A percentile compares a stretch with the other conserved stretches of the same genome.
Conservation (phyloP, 208 protist species). For the Leishmania tropica region DNA sequence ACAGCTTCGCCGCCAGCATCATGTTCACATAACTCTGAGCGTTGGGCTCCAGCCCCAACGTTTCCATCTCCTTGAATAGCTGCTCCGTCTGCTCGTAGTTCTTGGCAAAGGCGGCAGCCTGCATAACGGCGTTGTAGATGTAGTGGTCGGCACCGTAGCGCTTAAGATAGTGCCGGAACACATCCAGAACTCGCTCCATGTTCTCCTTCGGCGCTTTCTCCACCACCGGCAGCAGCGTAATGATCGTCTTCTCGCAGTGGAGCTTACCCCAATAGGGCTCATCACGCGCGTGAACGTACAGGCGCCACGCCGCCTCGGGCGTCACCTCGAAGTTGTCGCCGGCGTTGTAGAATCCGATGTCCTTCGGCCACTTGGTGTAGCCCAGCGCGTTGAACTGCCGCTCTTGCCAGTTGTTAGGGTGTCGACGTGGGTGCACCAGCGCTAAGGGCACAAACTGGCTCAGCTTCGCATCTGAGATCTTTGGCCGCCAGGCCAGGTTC, state of each 20-base stretch:
- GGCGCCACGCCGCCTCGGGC: conserved; percentile 73
- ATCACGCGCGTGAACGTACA: conserved; percentile 69
- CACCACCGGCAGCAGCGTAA: conserved; percentile 80
- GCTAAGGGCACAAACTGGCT: conserved; percentile 85
- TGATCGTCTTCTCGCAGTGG: conserved; percentile 85
- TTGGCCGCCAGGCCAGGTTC: conserved; percentile 89
- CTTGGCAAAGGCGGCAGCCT: conserved; percentile 84
- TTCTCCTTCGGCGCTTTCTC: conserved; percentile 68
- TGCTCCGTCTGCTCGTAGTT: conserved; percentile 67
- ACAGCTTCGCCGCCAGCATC: conserved; percentile 83
- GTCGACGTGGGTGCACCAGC: conserved; percentile 79
- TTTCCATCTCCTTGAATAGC: conserved; percentile 76
- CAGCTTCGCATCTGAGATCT: conserved; percentile 67
- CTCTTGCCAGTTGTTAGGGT: conserved; percentile 87
- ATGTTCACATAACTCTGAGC: conserved; percentile 92
- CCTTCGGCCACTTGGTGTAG: conserved; percentile 92
- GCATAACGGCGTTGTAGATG: conserved; percentile 94
- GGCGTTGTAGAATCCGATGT: conserved; percentile 90
- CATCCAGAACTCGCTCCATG: conserved; percentile 74
- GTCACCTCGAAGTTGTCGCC: conserved; percentile 93
- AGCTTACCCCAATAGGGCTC: conserved; percentile 78
- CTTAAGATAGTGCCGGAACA: conserved; percentile 87
- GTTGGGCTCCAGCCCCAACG: conserved; percentile 78
- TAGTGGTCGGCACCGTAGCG: conserved; percentile 90
- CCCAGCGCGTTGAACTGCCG: conserved; percentile 82